Evolutionary conservation across 2,329 filamentous ascomycete species (phyloP), one percentile per base, ranked within the genome.

Genomic region (Claviceps arundinis): DNA sequence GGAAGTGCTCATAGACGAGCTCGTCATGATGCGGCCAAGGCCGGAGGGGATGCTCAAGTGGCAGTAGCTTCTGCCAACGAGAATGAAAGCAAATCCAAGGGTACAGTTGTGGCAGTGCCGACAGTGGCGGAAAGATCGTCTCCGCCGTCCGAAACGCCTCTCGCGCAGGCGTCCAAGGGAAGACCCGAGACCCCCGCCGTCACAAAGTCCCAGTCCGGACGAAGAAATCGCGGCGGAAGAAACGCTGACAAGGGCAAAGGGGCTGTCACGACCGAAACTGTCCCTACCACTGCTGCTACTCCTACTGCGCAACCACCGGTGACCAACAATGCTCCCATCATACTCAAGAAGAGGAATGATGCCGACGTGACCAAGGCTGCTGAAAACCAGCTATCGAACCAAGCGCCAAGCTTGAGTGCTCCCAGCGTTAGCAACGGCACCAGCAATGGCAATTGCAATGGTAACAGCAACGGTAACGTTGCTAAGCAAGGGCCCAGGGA

Each of bases 1-100:
- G 79, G 79, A 40, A 80, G 77, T 58, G 77, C 81, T 14, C 78
- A 82, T 62, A 72, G 81, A 53, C 76, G 77, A 61, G 77, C 78
- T 16, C 75, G 79, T 7, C 75, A 78, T 54, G 76, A 81, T 58
- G 76, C 75, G 48, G 74, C 76, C 13, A 80, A 81, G 63, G 72
- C 75, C 1, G 78, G 81, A 19, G 65, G 70, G 11, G 71, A 73
- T 43, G 56, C 65, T 13, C 77, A 76, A 56, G 44, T 34, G 37
- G 16, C 48, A n/a, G 37, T 63, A 1, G 56, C 66, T n/a, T 22
- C 65, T 13, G 56, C 56, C 37, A 73, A 73, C 52, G 66, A 68
- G 26, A 14, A 37, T 22, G 16, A 38, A 9, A 24, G 57, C 14
- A 47, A 58, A 16, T 47, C 59, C 19, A 57, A 57, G 14, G 57